phyloP scores from a whole-genome alignment of 169 alveolate species.

The Plasmodium vinckei region DNA sequence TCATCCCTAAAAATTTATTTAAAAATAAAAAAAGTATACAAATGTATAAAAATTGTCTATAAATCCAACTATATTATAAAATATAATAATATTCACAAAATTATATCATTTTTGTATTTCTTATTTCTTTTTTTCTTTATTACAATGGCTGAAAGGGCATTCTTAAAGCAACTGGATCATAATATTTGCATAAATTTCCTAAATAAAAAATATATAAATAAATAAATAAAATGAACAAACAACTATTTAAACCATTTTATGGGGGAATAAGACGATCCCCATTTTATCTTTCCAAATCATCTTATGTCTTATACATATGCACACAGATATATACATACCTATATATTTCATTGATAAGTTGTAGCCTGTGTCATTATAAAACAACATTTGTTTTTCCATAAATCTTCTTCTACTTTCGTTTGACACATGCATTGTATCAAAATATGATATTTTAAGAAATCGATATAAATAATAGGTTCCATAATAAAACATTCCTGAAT shows the following conservation, averaged over 20 bases:
- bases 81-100: too few species aligned
- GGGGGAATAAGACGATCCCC: neutral
- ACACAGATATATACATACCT: constrained; percentile 14
- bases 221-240: neutral
- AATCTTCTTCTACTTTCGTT: constrained; percentile 73
- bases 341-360: constrained; percentile 71
- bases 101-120: neutral
- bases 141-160: constrained; percentile 74
- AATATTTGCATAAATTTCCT: constrained; percentile 67
- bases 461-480: constrained; percentile 61
- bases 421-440: constrained; percentile 67
- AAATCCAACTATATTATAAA: too few species aligned
- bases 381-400: constrained; percentile 75
- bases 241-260: neutral
- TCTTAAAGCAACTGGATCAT: constrained; percentile 72
- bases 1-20: constrained; percentile 40
- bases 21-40: neutral
- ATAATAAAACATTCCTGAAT: constrained; percentile 47
- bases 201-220: constrained; percentile 14
- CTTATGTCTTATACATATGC: neutral
- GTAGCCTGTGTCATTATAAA: constrained; percentile 65
- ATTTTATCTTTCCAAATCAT: neutral
- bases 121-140: constrained; percentile 12
- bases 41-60: neutral
- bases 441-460: constrained; percentile 42